Evolutionary conservation across 2,329 filamentous ascomycete species (phyloP), one percentile per base, ranked within the genome.

Genomic region (Achaetomium macrosporum): DNA sequence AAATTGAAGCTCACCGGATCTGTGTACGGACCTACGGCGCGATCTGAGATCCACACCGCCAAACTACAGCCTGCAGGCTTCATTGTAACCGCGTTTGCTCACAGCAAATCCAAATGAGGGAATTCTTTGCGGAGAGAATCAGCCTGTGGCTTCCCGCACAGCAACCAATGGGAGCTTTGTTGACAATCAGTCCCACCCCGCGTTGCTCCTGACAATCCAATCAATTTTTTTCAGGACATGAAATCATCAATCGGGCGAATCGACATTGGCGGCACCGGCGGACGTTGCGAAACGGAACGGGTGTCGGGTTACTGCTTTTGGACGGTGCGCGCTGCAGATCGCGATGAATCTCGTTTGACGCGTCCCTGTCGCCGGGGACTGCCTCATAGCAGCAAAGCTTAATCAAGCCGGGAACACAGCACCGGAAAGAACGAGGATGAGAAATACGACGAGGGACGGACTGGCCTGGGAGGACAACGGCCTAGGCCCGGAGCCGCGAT

Each of bases 391-490:
- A 48, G 25, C 20, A 30, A 46, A 40, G 25, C 25, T 25, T 25
- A 25, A 25, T 25, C 25, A 15, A 35, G 33, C 33, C 13, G 33
- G 11, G 33, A 11, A 15, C 33, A 35, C 33, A 35, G 33, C 12
- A 13, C 35, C 5, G 16, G 20, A 31, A 42, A 10, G 29, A 42
- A 15, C 37, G 16, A 30, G 37, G 29, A 60, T 58, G 47, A 50
- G 49, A 44, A 55, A 61, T 53, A 19, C 52, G 36, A 57, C 31
- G 47, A 54, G 55, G 16, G 59, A 61, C 35, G 61, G 61, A 12
- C 53, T 64, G 45, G 55, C 47, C 30, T 64, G 63, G 61, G 57
- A 60, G 10, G 54, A 57, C 44, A 54, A 45, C 39, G 59, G 59
- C 25, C 53, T 62, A 29, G 57, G 57, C 30, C 54, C 57, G 6